Base-by-base conservation (phyloP, 257 asterid species). In the Phtheirospermum japonicum region DNA sequence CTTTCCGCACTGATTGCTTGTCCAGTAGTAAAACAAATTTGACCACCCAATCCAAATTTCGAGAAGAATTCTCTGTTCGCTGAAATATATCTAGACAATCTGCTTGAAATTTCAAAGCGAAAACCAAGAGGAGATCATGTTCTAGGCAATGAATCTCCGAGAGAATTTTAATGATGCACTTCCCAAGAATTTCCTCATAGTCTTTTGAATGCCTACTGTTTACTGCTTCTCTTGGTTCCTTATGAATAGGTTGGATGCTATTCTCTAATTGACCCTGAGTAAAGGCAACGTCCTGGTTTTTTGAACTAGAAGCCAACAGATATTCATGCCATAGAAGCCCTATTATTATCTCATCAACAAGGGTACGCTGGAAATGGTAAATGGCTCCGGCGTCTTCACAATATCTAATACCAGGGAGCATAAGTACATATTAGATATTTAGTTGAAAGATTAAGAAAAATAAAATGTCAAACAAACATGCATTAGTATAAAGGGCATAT, bases 251-350 rank as follows among this genome's bases (percentile, higher is more conserved):
- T 64, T 76, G 83, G 59, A 63, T 57, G 63, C 64, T 69, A 70
- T 64, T 66, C 52, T 66, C 76, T 19, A 83, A 76, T 52, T 69
- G 74, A 67, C 65, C 64, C 11, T 26, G 59, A 70, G 76, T 67
- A 63, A 72, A 34, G 28, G 68, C 57, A 37, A 37, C 37, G 45
- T 68, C 83, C 75, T 75, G 75, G 62, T 73, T 64, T 59, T 78
- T 81, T 61, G 85, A 80, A 76, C 79, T 56, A 57, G 66, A 72
- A 74, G 67, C 72, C 70, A 56, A 59, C 42, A 75, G 73, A 77
- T 83, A 93, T 60, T 93, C 97, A 49, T 74, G 80, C 99, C 99
- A 93, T 62, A 89, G 66, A 57, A 85, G 83, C 73, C 85, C 82
- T 42, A 85, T 46, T 46, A 93, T 76, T 72, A 93, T 69, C 77